Evolutionary conservation across 2,329 filamentous ascomycete genomes (phyloP).

Genomic region (Didymosphaeria variabile): DNA sequence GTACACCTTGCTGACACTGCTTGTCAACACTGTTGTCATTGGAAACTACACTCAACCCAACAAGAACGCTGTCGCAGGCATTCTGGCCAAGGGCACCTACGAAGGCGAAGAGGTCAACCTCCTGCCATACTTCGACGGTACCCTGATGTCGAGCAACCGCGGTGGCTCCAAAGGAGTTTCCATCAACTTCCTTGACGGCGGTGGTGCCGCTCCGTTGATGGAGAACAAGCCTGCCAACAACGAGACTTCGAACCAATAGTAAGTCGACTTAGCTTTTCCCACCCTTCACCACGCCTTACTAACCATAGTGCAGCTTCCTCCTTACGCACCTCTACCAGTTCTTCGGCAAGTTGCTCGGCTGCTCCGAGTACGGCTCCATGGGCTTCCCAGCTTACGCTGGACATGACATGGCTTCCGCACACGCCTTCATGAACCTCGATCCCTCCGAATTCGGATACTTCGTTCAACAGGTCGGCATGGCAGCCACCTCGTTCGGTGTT

Average conservation of each 20-base stretch:
- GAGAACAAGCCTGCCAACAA: conserved; percentile 64
- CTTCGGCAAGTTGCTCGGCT: conserved; percentile 66
- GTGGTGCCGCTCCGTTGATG: conserved; percentile 64
- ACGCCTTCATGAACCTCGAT: conserved; percentile 69
- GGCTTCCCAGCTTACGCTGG: conserved; percentile 62
- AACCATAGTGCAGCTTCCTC: conserved; percentile 57
- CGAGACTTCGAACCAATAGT: conserved; percentile 65
- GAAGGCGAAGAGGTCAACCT: conserved; percentile 64
- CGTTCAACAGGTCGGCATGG: conserved; percentile 65
- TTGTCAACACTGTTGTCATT: conserved; percentile 71
- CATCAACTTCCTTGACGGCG: conserved; percentile 70
- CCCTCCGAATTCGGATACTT: conserved; percentile 65
- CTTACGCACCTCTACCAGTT: conserved; percentile 70
- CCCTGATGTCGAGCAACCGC: conserved; percentile 62
- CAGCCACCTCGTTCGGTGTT: conserved; percentile 68
- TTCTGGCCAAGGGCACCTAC: conserved; percentile 61
- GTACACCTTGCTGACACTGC: conserved; percentile 62
- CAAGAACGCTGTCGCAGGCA: conserved; percentile 64
- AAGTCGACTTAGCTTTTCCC: conserved; percentile 28
- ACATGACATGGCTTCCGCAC: conserved; percentile 61
- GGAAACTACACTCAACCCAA: conserved; percentile 68
- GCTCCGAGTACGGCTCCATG: conserved; percentile 17
- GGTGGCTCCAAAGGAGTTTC: conserved; percentile 57
- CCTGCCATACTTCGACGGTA: conserved; percentile 67
- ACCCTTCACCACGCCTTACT: background rate